Evolutionary conservation across 345 rosid species (phyloP), one percentile per base, ranked within the genome.

Genomic region (Melaleuca quinquenervia): DNA sequence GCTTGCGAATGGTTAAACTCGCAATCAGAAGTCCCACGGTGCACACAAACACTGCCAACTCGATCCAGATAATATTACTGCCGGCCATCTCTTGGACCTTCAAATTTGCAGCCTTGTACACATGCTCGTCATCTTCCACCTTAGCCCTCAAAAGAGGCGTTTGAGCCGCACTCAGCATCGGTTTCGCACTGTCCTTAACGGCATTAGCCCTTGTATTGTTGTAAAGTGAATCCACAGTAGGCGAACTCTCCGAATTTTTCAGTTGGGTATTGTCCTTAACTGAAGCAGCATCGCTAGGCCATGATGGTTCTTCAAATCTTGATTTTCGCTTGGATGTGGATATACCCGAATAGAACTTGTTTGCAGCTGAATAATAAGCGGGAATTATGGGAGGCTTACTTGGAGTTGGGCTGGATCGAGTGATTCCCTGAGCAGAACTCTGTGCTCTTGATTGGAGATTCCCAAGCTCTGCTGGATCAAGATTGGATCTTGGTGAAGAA

Each of bases 81-180:
- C 90, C 76, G 5, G 76, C 48, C 56, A 78, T 70, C 52, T 83
- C 84, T 52, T n/a, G 50, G 18, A 87, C 85, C 84, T 90, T 88
- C 70, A 87, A 88, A 82, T 85, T 89, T 86, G 89, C 89, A 48
- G 87, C 85, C 85, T 70, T 53, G 89, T 88, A 88, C 15, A 83
- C 87, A 78, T 88, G 87, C n/a, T 88, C 89, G 12, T 88, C 87
- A 49, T 88, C 89, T 50, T 83, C 91, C n/a, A 82, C 88, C 26
- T 88, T 92, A 62, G 53, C 60, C 18, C 87, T 85, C 20, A 87
- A 75, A 56, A 86, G 83, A 53, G 94, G 95, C 14, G 89, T 94
- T 70, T 82, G 91, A 2, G 93, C 93, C 8, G 93, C 89, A 44
- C 88, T 22, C 44, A 92, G 90, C 27, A 70, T 56, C 14, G 92